phyloP scores from a whole-genome alignment of 2,329 filamentous ascomycete genomes.

The Coniochaeta ligniaria region DNA sequence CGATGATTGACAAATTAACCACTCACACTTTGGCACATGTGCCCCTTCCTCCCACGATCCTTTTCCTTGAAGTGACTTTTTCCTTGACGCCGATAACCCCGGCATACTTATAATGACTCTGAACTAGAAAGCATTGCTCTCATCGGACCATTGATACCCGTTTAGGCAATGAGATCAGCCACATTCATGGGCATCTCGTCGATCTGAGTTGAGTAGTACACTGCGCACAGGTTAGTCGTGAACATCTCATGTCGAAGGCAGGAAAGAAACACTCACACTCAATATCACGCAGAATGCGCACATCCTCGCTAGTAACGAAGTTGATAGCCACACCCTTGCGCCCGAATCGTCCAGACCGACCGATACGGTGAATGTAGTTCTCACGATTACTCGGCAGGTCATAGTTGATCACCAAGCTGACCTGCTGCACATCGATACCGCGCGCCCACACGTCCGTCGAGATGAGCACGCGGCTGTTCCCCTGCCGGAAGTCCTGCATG shows the following conservation, averaged over 20 bases:
- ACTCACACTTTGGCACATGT: constrained; percentile 1
- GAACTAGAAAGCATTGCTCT: background rate
- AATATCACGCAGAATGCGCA: constrained; percentile 94
- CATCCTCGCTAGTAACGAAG: constrained; percentile 97
- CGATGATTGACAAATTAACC: background rate
- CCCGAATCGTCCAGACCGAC: constrained; percentile 89
- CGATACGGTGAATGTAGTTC: constrained; percentile 99
- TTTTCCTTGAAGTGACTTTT: constrained; percentile 2
- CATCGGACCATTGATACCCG: background rate
- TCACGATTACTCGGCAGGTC: constrained; percentile 97
- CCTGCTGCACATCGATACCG: constrained; percentile 98
- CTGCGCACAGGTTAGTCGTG: constrained; percentile 29
- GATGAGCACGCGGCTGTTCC: constrained; percentile 91
- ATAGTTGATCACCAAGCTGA: constrained; percentile 98
- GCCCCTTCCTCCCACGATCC: constrained; percentile 17
- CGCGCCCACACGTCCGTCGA: constrained; percentile 97
- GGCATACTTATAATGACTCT: background rate
- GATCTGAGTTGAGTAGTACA: constrained; percentile 95
- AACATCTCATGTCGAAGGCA: background rate
- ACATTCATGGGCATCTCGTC: constrained; percentile 99
- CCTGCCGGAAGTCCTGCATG: constrained; percentile 98
- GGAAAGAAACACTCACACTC: constrained; percentile 56
- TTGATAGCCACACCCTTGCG: constrained; percentile 99
- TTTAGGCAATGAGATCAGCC: constrained; percentile 49
- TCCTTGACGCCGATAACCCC: constrained; percentile 1